Percentiles rank a stretch among this genome's conserved stretches.
Conservation (phyloP, 129 eudicot species). For the Calendula officinalis region DNA sequence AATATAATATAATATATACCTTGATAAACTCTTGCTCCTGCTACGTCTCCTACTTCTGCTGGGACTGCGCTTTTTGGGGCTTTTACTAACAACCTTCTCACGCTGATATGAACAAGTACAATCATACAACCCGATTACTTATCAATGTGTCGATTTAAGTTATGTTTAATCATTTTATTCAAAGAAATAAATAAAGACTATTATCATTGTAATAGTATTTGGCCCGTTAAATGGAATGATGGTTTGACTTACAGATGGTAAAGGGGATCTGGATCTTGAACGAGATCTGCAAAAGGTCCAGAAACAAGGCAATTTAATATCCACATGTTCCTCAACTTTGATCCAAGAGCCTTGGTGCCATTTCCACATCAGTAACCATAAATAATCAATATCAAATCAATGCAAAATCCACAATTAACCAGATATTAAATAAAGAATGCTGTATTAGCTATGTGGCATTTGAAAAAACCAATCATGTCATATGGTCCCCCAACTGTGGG, state of each 20-base stretch:
- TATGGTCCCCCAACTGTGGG: slow-evolving; percentile 19
- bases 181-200: too few relatives aligned
- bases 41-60: slow-evolving; percentile 56
- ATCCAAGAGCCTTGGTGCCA: slow-evolving; percentile 76
- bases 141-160: background rate
- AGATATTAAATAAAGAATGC: slow-evolving; percentile 19
- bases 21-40: slow-evolving; percentile 64
- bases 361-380: slow-evolving; percentile 51
- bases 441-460: slow-evolving; percentile 33
- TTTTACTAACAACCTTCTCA: slow-evolving; percentile 53
- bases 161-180: too few relatives aligned
- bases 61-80: slow-evolving; percentile 55
- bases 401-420: slow-evolving; percentile 30
- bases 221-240: background rate
- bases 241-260: slow-evolving; percentile 66
- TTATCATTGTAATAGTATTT: too few relatives aligned
- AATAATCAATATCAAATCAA: slow-evolving; percentile 36
- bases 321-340: slow-evolving; percentile 69
- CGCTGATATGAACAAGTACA: slow-evolving; percentile 28
- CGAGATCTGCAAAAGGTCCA: slow-evolving; percentile 98
- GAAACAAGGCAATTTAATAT: slow-evolving; percentile 77
- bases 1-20: slow-evolving; percentile 28
- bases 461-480: slow-evolving; percentile 21
- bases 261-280: slow-evolving; percentile 93
- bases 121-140: background rate